Evolutionary conservation across 257 asterid genomes (phyloP), one percentile per base, ranked within the genome.

Genomic region (Solanum chiquidenum): DNA sequence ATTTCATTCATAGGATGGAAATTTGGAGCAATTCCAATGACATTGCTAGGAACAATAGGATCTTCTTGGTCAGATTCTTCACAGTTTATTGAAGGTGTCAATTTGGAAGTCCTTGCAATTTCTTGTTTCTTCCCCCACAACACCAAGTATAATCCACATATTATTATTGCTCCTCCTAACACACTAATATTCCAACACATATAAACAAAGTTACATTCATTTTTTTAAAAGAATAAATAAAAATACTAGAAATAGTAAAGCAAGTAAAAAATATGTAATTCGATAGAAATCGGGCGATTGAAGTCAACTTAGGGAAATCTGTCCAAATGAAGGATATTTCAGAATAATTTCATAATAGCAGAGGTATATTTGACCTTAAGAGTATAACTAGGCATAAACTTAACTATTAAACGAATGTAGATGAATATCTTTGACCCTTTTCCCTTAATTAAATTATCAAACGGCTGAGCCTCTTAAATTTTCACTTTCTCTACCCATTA

Each of bases 91-190:
- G 75, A 86, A 11, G 66, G 62, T 10, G 72, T 29, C 46, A 71
- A 44, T 9, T 71, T 69, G 69, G 72, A 71, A 44, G 66, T 58
- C 68, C 74, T 88, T 84, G 66, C 88, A 2, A 84, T 55, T 87
- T 93, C 95, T 71, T 85, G 83, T 29, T 79, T 66, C 66, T 91
- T 93, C 18, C 95, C 94, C 95, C 95, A 93, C 5, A 91, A 46
- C n/a, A 93, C 91, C 27, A 80, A 20, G 74, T 93, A 91, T 37
- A 93, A 79, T 42, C 95, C 92, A 11, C 38, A 23, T 14, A 92
- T 64, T 52, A 91, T 90, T 31, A 90, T 16, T 13, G 64, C 35
- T 21, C 88, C 74, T 85, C 94, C 94, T 2, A 91, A 9, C 87
- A 92, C 75, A 75, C 94, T 92, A 85, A 72, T 7, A 46, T 55